These are phyloP conservation scores for Aciculoconidium aculeatum DNA, from an alignment of 805 yeast species.

Conservation along the genomic window DNA sequence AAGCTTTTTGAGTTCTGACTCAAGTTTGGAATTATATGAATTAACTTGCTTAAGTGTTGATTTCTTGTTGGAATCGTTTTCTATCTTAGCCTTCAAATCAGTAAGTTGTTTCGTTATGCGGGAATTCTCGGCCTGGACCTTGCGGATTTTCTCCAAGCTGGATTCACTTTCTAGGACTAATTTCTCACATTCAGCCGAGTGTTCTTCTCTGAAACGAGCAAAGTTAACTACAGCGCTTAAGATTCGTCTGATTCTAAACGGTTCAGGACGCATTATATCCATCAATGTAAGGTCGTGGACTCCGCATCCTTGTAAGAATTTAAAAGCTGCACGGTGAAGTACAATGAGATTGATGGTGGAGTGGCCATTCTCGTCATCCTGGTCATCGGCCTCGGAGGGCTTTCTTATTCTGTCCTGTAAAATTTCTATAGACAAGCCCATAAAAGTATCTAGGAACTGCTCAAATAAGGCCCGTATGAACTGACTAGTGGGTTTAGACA, in stretches of 20 bases:
- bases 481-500: slow-evolving; percentile 51
- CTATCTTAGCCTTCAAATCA: slow-evolving; percentile 8
- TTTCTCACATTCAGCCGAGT: slow-evolving; percentile 62
- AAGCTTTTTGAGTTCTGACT: slow-evolving; percentile 53
- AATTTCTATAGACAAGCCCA: slow-evolving; percentile 41
- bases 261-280: slow-evolving; percentile 78
- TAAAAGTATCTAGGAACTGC: slow-evolving; percentile 55
- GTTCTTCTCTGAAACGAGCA: slow-evolving; percentile 78
- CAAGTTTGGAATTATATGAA: slow-evolving; percentile 49
- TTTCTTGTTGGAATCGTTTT: slow-evolving; percentile 19
- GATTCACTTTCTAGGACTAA: slow-evolving; percentile 50
- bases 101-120: slow-evolving; percentile 6
- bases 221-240: slow-evolving; percentile 81
- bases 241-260: slow-evolving; percentile 54
- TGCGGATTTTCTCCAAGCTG: slow-evolving; percentile 35
- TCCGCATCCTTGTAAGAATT: slow-evolving; percentile 67
- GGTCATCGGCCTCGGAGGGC: slow-evolving; percentile 6
- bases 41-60: slow-evolving; percentile 35
- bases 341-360: slow-evolving; percentile 46
- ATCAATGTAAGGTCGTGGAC: slow-evolving; percentile 67
- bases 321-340: slow-evolving; percentile 53
- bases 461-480: slow-evolving; percentile 51
- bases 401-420: slow-evolving; percentile 17
- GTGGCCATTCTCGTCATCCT: slow-evolving; percentile 7
- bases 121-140: slow-evolving; percentile 17